Percentiles rank a stretch among this genome's conserved stretches.
phyloP scores from a whole-genome alignment of 768 basidiomycete genomes.

The Leccinellum rugosiceps region DNA sequence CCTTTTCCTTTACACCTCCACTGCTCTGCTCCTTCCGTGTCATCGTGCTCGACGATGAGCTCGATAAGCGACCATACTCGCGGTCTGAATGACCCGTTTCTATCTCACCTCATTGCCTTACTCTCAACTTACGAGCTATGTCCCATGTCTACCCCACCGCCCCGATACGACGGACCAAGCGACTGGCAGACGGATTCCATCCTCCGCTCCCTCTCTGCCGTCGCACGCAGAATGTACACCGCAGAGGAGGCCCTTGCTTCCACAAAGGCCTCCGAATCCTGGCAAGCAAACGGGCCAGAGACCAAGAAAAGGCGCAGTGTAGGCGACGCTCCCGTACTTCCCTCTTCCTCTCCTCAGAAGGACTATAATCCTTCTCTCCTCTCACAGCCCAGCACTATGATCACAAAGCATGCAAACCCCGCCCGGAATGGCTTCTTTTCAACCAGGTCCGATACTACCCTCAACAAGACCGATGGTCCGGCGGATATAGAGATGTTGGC shows the following conservation, averaged over 20 bases:
- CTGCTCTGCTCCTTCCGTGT: neutral
- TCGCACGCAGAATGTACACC: constrained; percentile 52
- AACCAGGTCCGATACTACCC: constrained; percentile 20
- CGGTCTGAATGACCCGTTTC: constrained; percentile 36
- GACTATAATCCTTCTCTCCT: constrained; percentile 8
- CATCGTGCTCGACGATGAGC: constrained; percentile 33
- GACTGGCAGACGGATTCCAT: constrained; percentile 61
- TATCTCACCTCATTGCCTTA: constrained; percentile 54
- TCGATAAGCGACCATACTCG: constrained; percentile 24
- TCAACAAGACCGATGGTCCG: constrained; percentile 8
- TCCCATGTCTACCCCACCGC: constrained; percentile 46
- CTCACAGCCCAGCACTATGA: constrained; percentile 27
- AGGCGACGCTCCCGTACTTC: constrained; percentile 37
- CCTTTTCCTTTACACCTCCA: constrained; percentile 1
- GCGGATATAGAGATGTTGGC: constrained; percentile 30
- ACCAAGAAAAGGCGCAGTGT: constrained; percentile 45
- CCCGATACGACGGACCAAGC: constrained; percentile 52
- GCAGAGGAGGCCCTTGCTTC: constrained; percentile 48
- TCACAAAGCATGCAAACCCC: constrained; percentile 12
- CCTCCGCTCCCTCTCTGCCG: constrained; percentile 45
- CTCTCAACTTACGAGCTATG: constrained; percentile 59
- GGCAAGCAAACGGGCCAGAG: constrained; percentile 36
- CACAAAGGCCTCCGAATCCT: constrained; percentile 38
- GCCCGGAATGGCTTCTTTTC: constrained; percentile 22
- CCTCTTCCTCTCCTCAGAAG: constrained; percentile 27